Evolutionary conservation across 306 rosid species (phyloP).

Genomic region (Vigna unguiculata): DNA sequence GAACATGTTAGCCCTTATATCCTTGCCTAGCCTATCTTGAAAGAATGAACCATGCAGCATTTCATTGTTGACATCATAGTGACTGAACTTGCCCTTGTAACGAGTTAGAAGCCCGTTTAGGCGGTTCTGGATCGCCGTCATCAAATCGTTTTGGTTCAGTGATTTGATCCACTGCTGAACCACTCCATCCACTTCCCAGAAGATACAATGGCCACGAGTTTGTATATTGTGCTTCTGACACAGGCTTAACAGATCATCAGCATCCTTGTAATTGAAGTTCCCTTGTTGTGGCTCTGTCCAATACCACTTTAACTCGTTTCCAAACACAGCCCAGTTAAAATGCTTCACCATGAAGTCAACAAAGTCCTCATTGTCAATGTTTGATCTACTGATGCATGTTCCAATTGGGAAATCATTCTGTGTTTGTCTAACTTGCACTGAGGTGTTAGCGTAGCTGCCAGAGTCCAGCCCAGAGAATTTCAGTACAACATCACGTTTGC

Average conservation of each 20-base stretch:
- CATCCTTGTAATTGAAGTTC: slow-evolving; percentile 83
- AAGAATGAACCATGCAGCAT: slow-evolving; percentile 92
- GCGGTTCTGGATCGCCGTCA: slow-evolving; percentile 79
- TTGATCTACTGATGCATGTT: slow-evolving; percentile 76
- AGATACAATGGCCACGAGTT: slow-evolving; percentile 90
- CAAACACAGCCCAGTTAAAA: slow-evolving; percentile 97
- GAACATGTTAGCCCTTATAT: slow-evolving; percentile 85
- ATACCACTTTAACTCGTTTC: slow-evolving; percentile 94
- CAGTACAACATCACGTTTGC: slow-evolving; percentile 80
- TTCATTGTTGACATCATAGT: slow-evolving; percentile 93
- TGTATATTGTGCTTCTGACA: slow-evolving; percentile 71
- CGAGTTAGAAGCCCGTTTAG: slow-evolving; percentile 70
- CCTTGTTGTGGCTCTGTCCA: slow-evolving; percentile 95
- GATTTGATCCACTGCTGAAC: slow-evolving; percentile 83
- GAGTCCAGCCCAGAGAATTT: slow-evolving; percentile 74
- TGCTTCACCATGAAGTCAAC: slow-evolving; percentile 70
- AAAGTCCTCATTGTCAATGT: slow-evolving; percentile 93
- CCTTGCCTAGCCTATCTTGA: slow-evolving; percentile 81
- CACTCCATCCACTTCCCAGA: slow-evolving; percentile 81
- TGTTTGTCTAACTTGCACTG: slow-evolving; percentile 69
- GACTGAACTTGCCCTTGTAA: slow-evolving; percentile 85
- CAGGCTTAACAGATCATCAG: slow-evolving; percentile 74
- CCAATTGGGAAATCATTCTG: slow-evolving; percentile 83
- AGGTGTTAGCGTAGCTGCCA: slow-evolving; percentile 49
- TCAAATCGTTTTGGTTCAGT: slow-evolving; percentile 66